These are phyloP conservation scores for Corrigiola litoralis DNA, from an alignment of 179 eudicot genomes.

Conservation along the genomic window DNA sequence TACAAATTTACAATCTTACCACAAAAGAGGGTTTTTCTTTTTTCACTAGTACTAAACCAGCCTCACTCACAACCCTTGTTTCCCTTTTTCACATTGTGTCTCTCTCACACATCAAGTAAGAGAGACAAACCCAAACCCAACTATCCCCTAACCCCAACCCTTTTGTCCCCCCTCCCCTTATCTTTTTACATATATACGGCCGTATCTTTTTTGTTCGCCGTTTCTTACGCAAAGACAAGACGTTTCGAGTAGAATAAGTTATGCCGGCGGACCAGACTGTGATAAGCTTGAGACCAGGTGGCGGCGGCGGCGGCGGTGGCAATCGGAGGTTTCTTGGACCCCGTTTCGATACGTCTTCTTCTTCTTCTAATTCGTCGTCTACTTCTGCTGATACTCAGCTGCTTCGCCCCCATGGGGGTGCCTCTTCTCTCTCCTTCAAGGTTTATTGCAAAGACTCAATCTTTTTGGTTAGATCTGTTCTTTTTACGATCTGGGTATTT, in stretches of 20 bases:
- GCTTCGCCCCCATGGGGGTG: slow-evolving; percentile 75
- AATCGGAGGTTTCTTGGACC: slow-evolving; percentile 59
- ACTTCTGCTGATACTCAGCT: slow-evolving; percentile 45
- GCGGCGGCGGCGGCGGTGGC: slow-evolving; percentile 59
- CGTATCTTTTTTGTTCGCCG: neutral
- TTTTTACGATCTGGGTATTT: too few species aligned
- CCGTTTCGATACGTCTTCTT: slow-evolving; percentile 57
- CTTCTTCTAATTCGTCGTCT: slow-evolving; percentile 23
- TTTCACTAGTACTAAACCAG: too few species aligned
- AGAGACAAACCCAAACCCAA: too few species aligned
- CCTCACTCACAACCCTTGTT: too few species aligned
- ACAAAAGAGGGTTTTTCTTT: too few species aligned
- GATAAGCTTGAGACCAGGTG: slow-evolving; percentile 90
- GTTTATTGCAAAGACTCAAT: slow-evolving; percentile 22
- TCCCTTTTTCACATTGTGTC: too few species aligned
- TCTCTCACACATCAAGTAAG: too few species aligned
- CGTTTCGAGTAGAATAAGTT: slow-evolving; percentile 31
- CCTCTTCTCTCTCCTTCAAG: slow-evolving; percentile 50
- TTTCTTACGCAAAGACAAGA: neutral
- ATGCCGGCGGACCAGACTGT: slow-evolving; percentile 96
- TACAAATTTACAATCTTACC: too few species aligned
- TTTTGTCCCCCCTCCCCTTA: neutral
- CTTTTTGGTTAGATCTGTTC: too few species aligned
- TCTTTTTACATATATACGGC: too few species aligned
- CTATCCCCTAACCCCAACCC: too few species aligned